Percentiles rank a stretch among this genome's conserved stretches.
These are phyloP conservation scores for Drechslera avenae DNA, from an alignment of 2,329 filamentous ascomycete species.

Conservation along the genomic window DNA sequence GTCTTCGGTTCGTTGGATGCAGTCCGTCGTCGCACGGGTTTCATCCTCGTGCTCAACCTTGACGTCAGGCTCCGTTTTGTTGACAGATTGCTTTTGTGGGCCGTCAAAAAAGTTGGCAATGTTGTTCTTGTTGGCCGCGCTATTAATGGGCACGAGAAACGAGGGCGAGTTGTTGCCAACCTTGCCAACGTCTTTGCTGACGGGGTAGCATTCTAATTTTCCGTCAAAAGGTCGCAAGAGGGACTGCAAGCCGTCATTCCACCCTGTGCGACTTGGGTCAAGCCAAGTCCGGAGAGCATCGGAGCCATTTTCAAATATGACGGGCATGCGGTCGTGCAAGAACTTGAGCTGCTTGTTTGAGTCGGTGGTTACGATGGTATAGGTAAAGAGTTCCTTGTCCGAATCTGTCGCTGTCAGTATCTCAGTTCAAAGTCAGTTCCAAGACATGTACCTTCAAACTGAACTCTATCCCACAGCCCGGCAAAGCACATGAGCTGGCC, in stretches of 20 bases:
- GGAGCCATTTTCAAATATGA: constrained; percentile 79
- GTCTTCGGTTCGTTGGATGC: constrained; percentile 54
- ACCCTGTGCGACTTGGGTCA: constrained; percentile 71
- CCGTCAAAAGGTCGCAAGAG: constrained; percentile 80
- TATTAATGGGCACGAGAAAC: constrained; percentile 82
- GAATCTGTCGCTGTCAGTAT: constrained; percentile 54
- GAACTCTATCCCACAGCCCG: constrained; percentile 87
- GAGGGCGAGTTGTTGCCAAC: constrained; percentile 87
- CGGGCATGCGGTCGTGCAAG: constrained; percentile 94
- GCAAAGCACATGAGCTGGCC: constrained; percentile 86
- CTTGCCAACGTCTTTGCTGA: constrained; percentile 88
- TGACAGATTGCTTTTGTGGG: constrained; percentile 46
- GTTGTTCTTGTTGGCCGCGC: constrained; percentile 86
- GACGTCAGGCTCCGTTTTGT: constrained; percentile 32
- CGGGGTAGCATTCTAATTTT: constrained; percentile 82
- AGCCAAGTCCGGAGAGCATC: constrained; percentile 76
- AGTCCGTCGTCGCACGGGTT: constrained; percentile 51
- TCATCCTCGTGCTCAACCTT: constrained; percentile 51
- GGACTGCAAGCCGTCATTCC: constrained; percentile 77
- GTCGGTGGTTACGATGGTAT: constrained; percentile 90
- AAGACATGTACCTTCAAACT: constrained; percentile 80
- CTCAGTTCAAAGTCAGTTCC: not conserved
- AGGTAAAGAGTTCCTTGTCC: constrained; percentile 78
- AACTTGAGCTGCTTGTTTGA: constrained; percentile 83
- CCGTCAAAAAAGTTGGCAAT: constrained; percentile 92